Conservation (phyloP, 176 grass and related monocot species). For the Puya raimondii region DNA sequence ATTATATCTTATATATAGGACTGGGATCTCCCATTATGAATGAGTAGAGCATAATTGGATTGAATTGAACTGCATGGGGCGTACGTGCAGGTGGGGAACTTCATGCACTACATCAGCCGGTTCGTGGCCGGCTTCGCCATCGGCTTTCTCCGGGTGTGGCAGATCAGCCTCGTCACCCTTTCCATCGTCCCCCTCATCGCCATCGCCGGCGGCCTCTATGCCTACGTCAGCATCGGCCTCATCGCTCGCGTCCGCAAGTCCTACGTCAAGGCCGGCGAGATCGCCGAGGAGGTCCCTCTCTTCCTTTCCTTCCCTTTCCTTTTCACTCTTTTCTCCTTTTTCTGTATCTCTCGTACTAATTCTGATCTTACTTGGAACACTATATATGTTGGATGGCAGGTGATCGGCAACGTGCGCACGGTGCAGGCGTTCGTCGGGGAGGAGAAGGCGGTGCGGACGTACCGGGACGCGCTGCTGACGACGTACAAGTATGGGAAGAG, state of each 20-base stretch:
- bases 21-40: too few relatives aligned
- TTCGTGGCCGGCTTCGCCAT: conserved; percentile 85
- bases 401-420: conserved; percentile 90
- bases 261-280: conserved; percentile 96
- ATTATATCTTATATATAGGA: too few relatives aligned
- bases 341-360: background rate
- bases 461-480: conserved; percentile 47
- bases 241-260: conserved; percentile 87
- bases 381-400: conserved; percentile 26
- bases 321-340: background rate
- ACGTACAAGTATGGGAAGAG: conserved; percentile 91
- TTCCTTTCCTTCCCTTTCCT: background rate
- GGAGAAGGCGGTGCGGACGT: conserved; percentile 71
- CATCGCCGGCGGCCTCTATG: conserved; percentile 74
- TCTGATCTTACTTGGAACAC: background rate
- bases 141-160: conserved; percentile 84
- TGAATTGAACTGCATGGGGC: background rate
- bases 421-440: conserved; percentile 97
- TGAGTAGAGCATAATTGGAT: background rate
- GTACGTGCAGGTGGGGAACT: conserved; percentile 56
- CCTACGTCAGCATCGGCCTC: conserved; percentile 81
- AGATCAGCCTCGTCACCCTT: conserved; percentile 92
- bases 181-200: conserved; percentile 93
- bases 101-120: conserved; percentile 99
- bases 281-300: conserved; percentile 69